Percentiles rank a stretch among this genome's conserved stretches.
phyloP scores from a whole-genome alignment of 2,329 filamentous ascomycete species.

The Fusarium oligoseptatum region DNA sequence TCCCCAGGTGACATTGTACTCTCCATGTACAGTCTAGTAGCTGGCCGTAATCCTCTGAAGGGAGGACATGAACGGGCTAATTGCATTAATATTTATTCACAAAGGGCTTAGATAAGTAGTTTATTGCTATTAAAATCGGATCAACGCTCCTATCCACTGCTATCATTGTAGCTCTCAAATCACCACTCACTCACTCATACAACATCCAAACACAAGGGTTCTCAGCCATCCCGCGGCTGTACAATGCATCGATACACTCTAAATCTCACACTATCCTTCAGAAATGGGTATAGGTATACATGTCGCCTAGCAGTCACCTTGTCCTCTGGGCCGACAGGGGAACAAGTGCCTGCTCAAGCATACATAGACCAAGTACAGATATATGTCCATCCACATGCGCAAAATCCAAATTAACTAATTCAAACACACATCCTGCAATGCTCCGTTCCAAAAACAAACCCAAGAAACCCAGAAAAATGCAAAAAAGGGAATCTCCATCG shows the following conservation, averaged over 20 bases:
- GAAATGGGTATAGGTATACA: constrained; percentile 31
- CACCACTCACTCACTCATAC: not conserved
- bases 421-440: constrained; percentile 15
- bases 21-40: not conserved
- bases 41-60: not conserved
- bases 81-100: not conserved
- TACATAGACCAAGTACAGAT: constrained; percentile 17
- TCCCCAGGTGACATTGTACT: not conserved
- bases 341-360: not conserved
- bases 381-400: constrained; percentile 11
- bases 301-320: constrained; percentile 23
- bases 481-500: not conserved
- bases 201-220: not conserved
- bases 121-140: not conserved
- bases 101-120: not conserved
- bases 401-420: constrained; percentile 11
- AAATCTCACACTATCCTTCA: constrained; percentile 16
- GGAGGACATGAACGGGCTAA: not conserved
- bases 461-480: constrained; percentile 3
- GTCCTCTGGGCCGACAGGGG: constrained; percentile 7
- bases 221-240: not conserved
- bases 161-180: not conserved
- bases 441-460: constrained; percentile 21
- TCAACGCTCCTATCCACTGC: not conserved
- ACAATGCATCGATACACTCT: constrained; percentile 2